Conservation (phyloP, 2,329 filamentous ascomycete genomes). For the Trichoderma sp. region DNA sequence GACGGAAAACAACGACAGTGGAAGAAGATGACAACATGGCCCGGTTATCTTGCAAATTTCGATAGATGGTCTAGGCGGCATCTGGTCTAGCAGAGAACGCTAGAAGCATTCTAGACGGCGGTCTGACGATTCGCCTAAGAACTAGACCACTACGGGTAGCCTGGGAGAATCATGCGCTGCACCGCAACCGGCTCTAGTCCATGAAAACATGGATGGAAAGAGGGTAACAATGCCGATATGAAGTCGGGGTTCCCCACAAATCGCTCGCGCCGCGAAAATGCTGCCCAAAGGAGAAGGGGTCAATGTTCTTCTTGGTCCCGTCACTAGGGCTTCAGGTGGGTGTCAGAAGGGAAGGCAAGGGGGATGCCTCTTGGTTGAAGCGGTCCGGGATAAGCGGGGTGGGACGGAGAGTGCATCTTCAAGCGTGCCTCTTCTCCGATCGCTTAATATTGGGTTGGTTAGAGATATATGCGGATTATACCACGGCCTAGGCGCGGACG, state of each 20-base stretch:
- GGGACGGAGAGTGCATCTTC: slow-evolving; percentile 11
- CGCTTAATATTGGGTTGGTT: slow-evolving; percentile 11
- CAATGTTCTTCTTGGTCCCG: neutral
- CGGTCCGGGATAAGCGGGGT: slow-evolving; percentile 9
- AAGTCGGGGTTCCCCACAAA: slow-evolving; percentile 2
- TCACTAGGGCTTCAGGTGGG: slow-evolving; percentile 13
- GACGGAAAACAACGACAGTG: neutral
- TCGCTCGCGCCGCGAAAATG: neutral
- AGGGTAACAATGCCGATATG: slow-evolving; percentile 10
- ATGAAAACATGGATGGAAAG: neutral
- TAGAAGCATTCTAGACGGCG: slow-evolving; percentile 20
- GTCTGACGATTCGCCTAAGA: slow-evolving; percentile 1
- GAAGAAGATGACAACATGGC: slow-evolving; percentile 13
- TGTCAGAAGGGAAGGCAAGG: neutral
- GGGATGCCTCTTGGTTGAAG: neutral
- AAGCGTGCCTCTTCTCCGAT: slow-evolving; percentile 15
- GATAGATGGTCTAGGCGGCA: neutral
- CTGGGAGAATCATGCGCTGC: neutral
- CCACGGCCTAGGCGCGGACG: neutral
- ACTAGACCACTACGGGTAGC: neutral
- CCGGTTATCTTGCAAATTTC: slow-evolving; percentile 15
- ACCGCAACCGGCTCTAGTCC: neutral
- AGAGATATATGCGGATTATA: neutral
- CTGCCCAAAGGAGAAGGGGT: neutral
- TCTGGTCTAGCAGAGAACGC: neutral